Evolutionary conservation across 176 grass and related monocot genomes (phyloP).

Genomic region (Triticum urartu): DNA sequence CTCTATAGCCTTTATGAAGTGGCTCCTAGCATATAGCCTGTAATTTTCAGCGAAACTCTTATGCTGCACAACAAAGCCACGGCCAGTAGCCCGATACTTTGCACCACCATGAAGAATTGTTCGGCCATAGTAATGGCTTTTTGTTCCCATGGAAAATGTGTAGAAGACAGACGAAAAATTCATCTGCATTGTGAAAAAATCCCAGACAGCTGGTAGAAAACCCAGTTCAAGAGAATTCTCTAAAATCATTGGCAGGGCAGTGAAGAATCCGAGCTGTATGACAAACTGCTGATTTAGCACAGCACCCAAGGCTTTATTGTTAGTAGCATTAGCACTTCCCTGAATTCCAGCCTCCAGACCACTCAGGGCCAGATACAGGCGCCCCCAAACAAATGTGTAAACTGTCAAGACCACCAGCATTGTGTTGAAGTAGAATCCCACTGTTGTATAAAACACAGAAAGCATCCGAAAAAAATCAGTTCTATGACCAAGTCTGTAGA

Average conservation of each 20-base stretch:
- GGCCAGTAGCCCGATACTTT: constrained; percentile 92
- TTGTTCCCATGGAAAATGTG: constrained; percentile 98
- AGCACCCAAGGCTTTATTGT: constrained; percentile 78
- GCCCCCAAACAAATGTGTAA: constrained; percentile 94
- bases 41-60: constrained; percentile 97
- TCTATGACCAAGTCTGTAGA: constrained; percentile 94
- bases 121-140: constrained; percentile 88
- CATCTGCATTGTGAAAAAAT: constrained; percentile 97
- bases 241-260: constrained; percentile 92
- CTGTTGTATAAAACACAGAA: constrained; percentile 92
- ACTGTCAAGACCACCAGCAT: constrained; percentile 97
- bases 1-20: constrained; percentile 98
- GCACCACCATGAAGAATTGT: constrained; percentile 99
- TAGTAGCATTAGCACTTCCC: constrained; percentile 66
- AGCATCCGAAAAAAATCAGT: constrained; percentile 94
- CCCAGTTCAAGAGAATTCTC: constrained; percentile 91
- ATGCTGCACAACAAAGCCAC: constrained; percentile 98
- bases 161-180: constrained; percentile 91
- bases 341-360: constrained; percentile 85
- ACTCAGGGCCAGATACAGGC: constrained; percentile 87
- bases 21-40: constrained; percentile 89
- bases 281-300: constrained; percentile 92
- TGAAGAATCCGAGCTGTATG: constrained; percentile 91
- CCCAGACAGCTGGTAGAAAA: constrained; percentile 84
- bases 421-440: constrained; percentile 99